Conservation (phyloP, 2,329 filamentous ascomycete species). For the Geosmithia putterillii region DNA sequence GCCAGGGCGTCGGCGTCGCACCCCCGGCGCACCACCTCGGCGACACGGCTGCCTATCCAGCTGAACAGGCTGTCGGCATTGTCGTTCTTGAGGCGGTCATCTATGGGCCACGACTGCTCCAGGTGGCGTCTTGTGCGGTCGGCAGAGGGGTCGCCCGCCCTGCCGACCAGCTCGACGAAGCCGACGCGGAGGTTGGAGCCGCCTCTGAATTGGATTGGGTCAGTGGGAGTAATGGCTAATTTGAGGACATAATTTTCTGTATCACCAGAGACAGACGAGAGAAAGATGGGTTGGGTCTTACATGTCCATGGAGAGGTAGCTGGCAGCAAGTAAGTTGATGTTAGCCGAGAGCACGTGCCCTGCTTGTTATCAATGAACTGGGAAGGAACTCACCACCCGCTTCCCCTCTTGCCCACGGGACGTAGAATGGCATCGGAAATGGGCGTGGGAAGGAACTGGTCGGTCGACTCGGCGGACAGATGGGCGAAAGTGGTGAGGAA, state of each 20-base stretch:
- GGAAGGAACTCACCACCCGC: constrained; percentile 33
- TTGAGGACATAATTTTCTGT: no score
- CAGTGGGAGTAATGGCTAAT: constrained; percentile 12
- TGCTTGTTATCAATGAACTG: neutral
- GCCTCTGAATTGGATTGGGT: constrained; percentile 35
- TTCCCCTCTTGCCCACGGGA: constrained; percentile 26
- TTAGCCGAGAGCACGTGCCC: neutral
- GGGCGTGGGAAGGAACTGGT: constrained; percentile 49
- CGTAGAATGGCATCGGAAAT: constrained; percentile 47
- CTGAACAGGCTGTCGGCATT: constrained; percentile 63
- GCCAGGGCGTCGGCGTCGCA: constrained; percentile 23
- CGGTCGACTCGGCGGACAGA: constrained; percentile 37
- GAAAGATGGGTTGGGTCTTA: constrained; percentile 23
- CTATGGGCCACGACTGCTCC: constrained; percentile 64
- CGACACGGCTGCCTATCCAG: constrained; percentile 74
- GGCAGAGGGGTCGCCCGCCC: constrained; percentile 8
- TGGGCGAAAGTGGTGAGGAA: constrained; percentile 33
- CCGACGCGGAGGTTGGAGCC: constrained; percentile 58
- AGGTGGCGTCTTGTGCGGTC: constrained; percentile 42
- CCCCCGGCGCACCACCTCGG: constrained; percentile 54
- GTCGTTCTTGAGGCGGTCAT: constrained; percentile 59
- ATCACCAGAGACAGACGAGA: neutral
- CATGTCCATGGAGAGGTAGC: constrained; percentile 54
- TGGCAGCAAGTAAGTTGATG: constrained; percentile 14
- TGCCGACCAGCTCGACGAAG: constrained; percentile 47